These are phyloP conservation scores for Thyridium curvatum DNA, from an alignment of 2,329 filamentous ascomycete species.

Conservation along the genomic window DNA sequence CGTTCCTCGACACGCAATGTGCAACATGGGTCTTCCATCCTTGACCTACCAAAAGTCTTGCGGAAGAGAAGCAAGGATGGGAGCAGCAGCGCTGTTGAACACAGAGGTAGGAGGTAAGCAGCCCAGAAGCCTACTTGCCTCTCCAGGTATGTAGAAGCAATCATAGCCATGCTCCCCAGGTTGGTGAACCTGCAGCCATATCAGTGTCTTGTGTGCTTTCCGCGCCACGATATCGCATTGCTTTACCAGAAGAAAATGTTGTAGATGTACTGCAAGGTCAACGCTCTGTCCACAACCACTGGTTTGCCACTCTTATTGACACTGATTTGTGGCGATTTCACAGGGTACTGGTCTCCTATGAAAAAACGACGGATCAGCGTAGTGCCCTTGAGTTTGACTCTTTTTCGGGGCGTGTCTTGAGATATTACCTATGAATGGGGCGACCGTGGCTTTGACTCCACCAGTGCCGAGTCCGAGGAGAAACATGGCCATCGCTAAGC, in stretches of 20 bases:
- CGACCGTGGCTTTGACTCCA: constrained; percentile 49
- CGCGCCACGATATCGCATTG: constrained; percentile 2
- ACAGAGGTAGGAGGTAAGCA: constrained; percentile 46
- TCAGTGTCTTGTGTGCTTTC: background rate
- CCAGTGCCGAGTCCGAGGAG: constrained; percentile 54
- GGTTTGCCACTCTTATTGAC: constrained; percentile 14
- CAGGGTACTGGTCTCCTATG: constrained; percentile 45
- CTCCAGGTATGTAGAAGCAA: constrained; percentile 57
- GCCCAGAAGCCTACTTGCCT: constrained; percentile 50
- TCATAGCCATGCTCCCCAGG: constrained; percentile 51
- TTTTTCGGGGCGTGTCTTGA: too few relatives aligned
- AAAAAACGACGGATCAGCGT: too few relatives aligned
- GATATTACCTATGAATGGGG: constrained; percentile 25
- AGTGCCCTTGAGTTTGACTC: too few relatives aligned
- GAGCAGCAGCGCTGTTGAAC: constrained; percentile 44
- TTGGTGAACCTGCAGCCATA: constrained; percentile 45
- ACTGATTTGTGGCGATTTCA: constrained; percentile 33
- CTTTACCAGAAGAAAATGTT: constrained; percentile 51
- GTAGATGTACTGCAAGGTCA: constrained; percentile 53
- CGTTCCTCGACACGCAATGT: background rate
- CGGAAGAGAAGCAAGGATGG: constrained; percentile 25
- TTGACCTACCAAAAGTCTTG: background rate
- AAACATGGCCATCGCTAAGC: constrained; percentile 48
- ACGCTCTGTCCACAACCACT: constrained; percentile 50
- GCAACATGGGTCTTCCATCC: too few relatives aligned